Percentiles rank a stretch among this genome's conserved stretches.
Conservation (phyloP, 257 asterid species). For the Nicotiana knightiana region DNA sequence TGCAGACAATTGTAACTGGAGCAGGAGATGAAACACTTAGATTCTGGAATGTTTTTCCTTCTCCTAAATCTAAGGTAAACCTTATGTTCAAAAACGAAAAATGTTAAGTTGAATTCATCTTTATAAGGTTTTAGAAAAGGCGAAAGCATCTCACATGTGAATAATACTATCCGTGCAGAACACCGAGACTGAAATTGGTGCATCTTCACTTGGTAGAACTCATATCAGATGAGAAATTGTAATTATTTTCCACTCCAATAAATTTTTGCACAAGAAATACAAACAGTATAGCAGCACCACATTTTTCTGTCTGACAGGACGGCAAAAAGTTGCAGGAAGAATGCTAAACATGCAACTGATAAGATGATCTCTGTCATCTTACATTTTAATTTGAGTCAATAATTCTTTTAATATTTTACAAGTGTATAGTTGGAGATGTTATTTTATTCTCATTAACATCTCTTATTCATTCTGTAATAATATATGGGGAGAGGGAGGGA, state of each 20-base stretch:
- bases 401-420: conserved; percentile 8
- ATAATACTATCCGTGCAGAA: conserved; percentile 39
- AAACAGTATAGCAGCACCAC: not conserved
- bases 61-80: conserved; percentile 83
- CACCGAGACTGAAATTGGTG: conserved; percentile 84
- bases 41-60: conserved; percentile 94
- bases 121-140: not conserved
- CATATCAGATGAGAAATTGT: conserved; percentile 52
- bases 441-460: conserved; percentile 35
- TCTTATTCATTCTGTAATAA: conserved; percentile 30
- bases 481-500: conserved; percentile 5
- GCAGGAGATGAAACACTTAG: conserved; percentile 98
- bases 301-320: not conserved
- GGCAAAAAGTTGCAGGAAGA: not conserved
- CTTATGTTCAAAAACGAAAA: not conserved
- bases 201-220: conserved; percentile 86
- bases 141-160: conserved; percentile 8
- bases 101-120: not conserved
- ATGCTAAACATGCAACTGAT: not conserved
- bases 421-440: conserved; percentile 49
- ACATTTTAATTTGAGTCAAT: conserved; percentile 1
- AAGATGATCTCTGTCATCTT: conserved; percentile 10
- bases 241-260: not conserved
- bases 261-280: not conserved
- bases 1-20: conserved; percentile 93